phyloP scores from a whole-genome alignment of 1,139 yeast genomes.

The Blastobotrys indianensis region DNA sequence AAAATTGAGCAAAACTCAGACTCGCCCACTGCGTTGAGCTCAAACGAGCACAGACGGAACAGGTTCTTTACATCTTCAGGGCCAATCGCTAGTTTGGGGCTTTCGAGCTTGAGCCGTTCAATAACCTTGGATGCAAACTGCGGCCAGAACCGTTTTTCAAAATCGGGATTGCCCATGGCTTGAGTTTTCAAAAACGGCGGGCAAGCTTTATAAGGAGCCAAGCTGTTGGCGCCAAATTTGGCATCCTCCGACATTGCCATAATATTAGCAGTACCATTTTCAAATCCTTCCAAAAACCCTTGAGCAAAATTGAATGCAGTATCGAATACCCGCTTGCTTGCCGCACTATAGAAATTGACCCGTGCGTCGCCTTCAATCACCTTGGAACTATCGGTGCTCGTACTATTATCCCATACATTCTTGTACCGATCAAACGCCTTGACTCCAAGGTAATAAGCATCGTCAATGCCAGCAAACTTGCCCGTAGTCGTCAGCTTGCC shows the following conservation, averaged over 20 bases:
- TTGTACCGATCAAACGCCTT: constrained; percentile 33
- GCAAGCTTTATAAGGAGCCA: constrained; percentile 13
- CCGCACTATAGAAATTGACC: constrained; percentile 17
- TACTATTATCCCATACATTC: constrained; percentile 30
- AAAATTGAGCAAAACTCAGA: constrained; percentile 49
- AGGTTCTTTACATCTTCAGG: constrained; percentile 21
- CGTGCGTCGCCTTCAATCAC: constrained; percentile 19
- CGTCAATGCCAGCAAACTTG: constrained; percentile 15
- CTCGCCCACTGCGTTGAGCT: constrained; percentile 44
- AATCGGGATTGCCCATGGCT: constrained; percentile 6
- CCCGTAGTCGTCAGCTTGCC: constrained; percentile 18
- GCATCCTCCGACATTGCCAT: constrained; percentile 8
- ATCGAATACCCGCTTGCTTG: constrained; percentile 15
- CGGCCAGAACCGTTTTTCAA: constrained; percentile 1
- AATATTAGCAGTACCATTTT: constrained; percentile 3
- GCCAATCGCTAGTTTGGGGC: constrained; percentile 1
- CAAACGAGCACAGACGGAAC: constrained; percentile 49
- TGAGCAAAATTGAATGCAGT: constrained; percentile 17
- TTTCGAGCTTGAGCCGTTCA: constrained; percentile 9
- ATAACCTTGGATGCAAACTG: constrained; percentile 6
- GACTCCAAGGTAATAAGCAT: constrained; percentile 15
- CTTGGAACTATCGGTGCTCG: too few relatives aligned
- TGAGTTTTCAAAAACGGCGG: constrained; percentile 1
- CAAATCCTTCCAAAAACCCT: constrained; percentile 13
- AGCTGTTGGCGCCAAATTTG: constrained; percentile 11